Percentiles rank a stretch among this genome's conserved stretches.
These are phyloP conservation scores for Aspergillus unguis DNA, from an alignment of 2,329 filamentous ascomycete genomes.

Conservation along the genomic window DNA sequence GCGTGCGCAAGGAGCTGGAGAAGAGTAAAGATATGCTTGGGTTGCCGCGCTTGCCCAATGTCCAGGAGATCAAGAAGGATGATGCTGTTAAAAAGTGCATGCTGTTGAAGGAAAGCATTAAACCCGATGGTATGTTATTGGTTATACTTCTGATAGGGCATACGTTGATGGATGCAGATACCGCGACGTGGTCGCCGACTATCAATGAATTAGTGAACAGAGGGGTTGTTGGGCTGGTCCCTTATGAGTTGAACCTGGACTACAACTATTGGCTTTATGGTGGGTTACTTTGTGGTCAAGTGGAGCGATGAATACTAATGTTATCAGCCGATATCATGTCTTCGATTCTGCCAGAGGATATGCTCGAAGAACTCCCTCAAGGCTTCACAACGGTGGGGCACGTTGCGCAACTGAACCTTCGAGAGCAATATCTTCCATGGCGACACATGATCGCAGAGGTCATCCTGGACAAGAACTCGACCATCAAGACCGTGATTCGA, in stretches of 20 bases:
- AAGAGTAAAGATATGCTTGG: constrained; percentile 64
- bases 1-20: constrained; percentile 64
- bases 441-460: constrained; percentile 82
- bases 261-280: constrained; percentile 86
- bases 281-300: constrained; percentile 39
- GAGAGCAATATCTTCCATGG: constrained; percentile 77
- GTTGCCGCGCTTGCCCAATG: constrained; percentile 60
- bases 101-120: constrained; percentile 38
- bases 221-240: constrained; percentile 67
- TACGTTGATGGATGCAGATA: constrained; percentile 46
- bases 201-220: constrained; percentile 66
- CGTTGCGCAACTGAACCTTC: constrained; percentile 88
- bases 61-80: constrained; percentile 57
- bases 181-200: constrained; percentile 71
- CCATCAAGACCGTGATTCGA: constrained; percentile 87
- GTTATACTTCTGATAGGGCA: constrained; percentile 6
- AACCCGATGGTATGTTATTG: constrained; percentile 39
- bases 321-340: constrained; percentile 72
- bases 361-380: constrained; percentile 74
- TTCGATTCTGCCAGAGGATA: constrained; percentile 74
- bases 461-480: constrained; percentile 82
- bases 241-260: constrained; percentile 70
- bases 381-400: constrained; percentile 90
- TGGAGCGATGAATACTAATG: constrained; percentile 9
- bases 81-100: constrained; percentile 36